Evolutionary conservation across 2,329 filamentous ascomycete genomes (phyloP).

Genomic region (Diatrype stigma): DNA sequence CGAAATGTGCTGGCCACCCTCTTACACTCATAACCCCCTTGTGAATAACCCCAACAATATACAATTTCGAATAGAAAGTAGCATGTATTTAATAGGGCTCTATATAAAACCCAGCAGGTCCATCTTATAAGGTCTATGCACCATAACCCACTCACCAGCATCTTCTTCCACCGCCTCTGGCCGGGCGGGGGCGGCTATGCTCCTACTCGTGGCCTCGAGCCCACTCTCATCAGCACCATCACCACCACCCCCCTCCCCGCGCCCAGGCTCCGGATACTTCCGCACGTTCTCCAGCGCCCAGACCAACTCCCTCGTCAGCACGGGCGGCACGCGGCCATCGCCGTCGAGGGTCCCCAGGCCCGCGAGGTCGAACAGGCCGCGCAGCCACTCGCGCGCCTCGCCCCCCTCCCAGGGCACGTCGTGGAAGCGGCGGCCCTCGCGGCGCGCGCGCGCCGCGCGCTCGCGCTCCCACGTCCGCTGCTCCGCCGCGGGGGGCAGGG

Average conservation of each 20-base stretch:
- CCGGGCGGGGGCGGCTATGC: background rate
- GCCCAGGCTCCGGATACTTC: conserved; percentile 39
- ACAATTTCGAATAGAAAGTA: background rate
- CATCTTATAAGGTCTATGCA: conserved; percentile 9
- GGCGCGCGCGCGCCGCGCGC: conserved; percentile 26
- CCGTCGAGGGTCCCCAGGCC: conserved; percentile 45
- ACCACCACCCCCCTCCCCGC: conserved; percentile 3
- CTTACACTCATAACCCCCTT: too few species aligned
- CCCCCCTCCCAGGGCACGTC: conserved; percentile 49
- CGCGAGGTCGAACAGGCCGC: conserved; percentile 41
- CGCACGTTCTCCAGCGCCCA: conserved; percentile 45
- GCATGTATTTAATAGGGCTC: too few species aligned
- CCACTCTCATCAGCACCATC: background rate
- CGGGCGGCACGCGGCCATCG: conserved; percentile 42
- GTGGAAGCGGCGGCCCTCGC: conserved; percentile 43
- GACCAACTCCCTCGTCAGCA: conserved; percentile 36
- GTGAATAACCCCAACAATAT: too few species aligned
- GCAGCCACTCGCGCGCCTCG: conserved; percentile 45
- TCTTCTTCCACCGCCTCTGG: background rate
- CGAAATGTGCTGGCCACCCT: too few species aligned
- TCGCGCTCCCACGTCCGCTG: conserved; percentile 44
- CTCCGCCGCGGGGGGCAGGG: conserved; percentile 35
- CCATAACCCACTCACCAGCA: conserved; percentile 9
- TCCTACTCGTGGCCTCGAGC: background rate
- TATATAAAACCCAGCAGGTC: conserved; percentile 14